Evolutionary conservation across 176 grass and related monocot genomes (phyloP).

Genomic region (Cenchrus americanus): DNA sequence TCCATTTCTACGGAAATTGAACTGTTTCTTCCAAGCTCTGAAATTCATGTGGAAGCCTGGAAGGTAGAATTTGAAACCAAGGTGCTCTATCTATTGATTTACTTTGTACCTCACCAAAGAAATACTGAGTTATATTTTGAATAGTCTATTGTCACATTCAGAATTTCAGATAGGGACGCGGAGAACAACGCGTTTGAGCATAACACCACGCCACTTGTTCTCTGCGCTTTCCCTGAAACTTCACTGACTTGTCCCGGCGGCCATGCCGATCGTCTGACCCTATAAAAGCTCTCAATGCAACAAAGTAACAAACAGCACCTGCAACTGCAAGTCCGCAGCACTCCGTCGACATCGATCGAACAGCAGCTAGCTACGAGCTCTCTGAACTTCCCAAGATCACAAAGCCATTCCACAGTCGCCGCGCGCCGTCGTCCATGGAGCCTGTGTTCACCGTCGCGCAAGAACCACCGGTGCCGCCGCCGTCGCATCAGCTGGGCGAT

Average conservation of each 20-base stretch:
- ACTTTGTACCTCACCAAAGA: background rate
- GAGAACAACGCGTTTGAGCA: background rate
- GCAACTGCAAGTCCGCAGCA: background rate
- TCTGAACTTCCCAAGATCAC: background rate
- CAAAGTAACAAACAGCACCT: constrained; percentile 6
- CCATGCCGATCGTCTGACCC: background rate
- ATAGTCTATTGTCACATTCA: background rate
- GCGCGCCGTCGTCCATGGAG: constrained; percentile 29
- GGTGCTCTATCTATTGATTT: background rate
- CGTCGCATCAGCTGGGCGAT: background rate
- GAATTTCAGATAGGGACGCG: background rate
- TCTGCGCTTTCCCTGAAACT: constrained; percentile 2
- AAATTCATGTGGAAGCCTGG: too few relatives aligned
- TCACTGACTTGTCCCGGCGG: background rate
- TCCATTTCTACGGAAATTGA: background rate
- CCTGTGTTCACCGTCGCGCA: background rate
- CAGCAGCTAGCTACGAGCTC: constrained; percentile 1
- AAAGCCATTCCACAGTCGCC: background rate
- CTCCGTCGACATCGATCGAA: background rate
- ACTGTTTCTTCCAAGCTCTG: background rate
- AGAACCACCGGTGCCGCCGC: background rate
- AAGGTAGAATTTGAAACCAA: too few relatives aligned
- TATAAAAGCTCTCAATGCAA: constrained; percentile 19
- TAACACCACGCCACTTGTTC: background rate
- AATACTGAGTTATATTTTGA: background rate